Evolutionary conservation across 129 eudicot genomes (phyloP).

Genomic region (Kitagawia praeruptora): DNA sequence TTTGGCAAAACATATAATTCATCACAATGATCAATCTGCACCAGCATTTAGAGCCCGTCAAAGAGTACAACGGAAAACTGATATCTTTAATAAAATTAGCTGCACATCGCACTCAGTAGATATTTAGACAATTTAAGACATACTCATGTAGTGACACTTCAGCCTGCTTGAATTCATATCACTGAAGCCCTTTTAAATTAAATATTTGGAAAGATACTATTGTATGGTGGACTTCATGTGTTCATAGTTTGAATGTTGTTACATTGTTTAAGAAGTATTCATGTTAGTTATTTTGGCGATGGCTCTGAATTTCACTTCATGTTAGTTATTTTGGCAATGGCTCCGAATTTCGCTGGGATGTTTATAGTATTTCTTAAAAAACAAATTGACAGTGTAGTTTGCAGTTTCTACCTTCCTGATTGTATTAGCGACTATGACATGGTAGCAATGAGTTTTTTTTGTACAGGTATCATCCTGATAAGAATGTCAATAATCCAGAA

Average conservation of each 20-base stretch:
- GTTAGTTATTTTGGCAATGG: neutral
- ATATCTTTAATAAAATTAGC: neutral
- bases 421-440: neutral
- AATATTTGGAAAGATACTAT: neutral
- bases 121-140: neutral
- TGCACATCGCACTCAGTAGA: neutral
- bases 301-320: neutral
- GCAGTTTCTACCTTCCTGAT: neutral
- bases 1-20: neutral
- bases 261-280: neutral
- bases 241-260: neutral
- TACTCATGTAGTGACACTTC: neutral
- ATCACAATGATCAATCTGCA: neutral
- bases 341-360: neutral
- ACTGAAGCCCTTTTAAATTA: neutral
- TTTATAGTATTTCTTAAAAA: neutral
- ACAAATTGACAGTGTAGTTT: too few relatives aligned
- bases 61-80: neutral
- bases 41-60: neutral
- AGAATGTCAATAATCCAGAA: constrained; percentile 85
- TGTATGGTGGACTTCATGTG: neutral
- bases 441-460: constrained; percentile 4
- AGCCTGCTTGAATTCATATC: neutral
- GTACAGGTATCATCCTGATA: constrained; percentile 89
- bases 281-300: neutral